Base-by-base conservation (phyloP, 345 rosid genomes). In the Cardamine occulta region DNA sequence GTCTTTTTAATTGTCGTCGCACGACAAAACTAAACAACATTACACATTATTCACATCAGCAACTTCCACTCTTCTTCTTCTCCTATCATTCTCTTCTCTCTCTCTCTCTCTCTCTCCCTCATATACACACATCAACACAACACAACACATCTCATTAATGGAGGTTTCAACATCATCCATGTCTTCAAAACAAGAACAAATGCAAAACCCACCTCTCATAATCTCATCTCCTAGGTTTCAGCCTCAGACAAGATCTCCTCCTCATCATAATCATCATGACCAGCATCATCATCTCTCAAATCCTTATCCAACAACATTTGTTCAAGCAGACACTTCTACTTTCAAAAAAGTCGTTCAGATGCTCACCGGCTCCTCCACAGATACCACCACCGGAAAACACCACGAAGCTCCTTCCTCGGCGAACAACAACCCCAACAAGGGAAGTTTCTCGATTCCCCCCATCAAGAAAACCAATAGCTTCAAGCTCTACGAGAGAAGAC, bases 261-360 rank as follows among this genome's bases (percentile, higher is more conserved):
- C 48, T 52, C 31, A 28, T 4, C 73, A 79, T 91, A 86, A 91
- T 89, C 73, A 79, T 91, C 86, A 91, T 89, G 87, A 89, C 89
- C 80, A 93, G 79, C 77, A 70, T 64, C 76, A 78, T 28, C 65
- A 78, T 67, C 78, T 78, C 29, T 72, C 92, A n/a, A 93, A 85
- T 80, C 98, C 98, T 71, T 91, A 91, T 77, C 93, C 97, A 47
- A 92, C 97, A 21, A 92, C 97, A 73, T 92, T 92, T 76, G 97
- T 92, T 48, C 96, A 92, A 68, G 93, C 93, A 0, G 93, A 92
- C 84, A 82, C 97, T 57, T 79, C 94, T 53, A 85, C 80, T 82
- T 92, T 90, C 88, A 92, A 88, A 76, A 96, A 90, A 61, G 97
- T 92, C 44, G 97, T 92, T 68, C 97, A 92, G 69, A 86, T 90